Evolutionary conservation across 768 basidiomycete species (phyloP), one percentile per base, ranked within the genome.

Genomic region (Macrolepiota dolichaula): DNA sequence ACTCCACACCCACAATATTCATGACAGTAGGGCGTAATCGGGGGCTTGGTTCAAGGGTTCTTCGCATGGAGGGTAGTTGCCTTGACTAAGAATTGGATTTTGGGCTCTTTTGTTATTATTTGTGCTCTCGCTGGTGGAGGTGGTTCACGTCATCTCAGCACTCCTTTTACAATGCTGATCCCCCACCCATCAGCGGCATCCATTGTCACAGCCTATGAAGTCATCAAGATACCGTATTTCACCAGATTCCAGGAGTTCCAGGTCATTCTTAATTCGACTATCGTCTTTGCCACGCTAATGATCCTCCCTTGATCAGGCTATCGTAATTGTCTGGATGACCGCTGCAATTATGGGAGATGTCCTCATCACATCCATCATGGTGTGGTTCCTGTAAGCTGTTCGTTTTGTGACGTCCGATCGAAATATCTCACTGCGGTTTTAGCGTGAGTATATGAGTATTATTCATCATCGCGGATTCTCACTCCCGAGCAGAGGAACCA

Each of bases 301-400:
- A 44, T 42, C n/a, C 49, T 32, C n/a, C 24, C 15, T 37, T 51
- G 25, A 50, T 32, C 24, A 66, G 65, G 49, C 49, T 32, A 54
- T 61, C 19, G 66, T 67, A 9, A 67, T 63, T 10, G 17, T 62
- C 13, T 67, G 66, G 66, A 40, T 67, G 10, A 57, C 59, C 29
- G 32, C 64, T 4, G 64, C 64, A 50, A 55, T 38, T 13, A 7
- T 62, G 17, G 50, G 62, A 1, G 66, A 67, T 22, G 54, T 67
- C 12, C 22, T 65, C 17, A 67, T 67, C 44, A 67, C 66, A 24
- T 38, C 52, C 2, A 59, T 62, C n/a, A 37, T 67, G 15, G 66
- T 67, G n/a, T 61, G 55, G 55, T 67, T 46, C 42, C 35, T 67
- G 66, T 65, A 47, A 57, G 64, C 62, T 27, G 22, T 17, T 50